phyloP scores from a whole-genome alignment of 2,329 filamentous ascomycete species.

The Fusarium compactum region DNA sequence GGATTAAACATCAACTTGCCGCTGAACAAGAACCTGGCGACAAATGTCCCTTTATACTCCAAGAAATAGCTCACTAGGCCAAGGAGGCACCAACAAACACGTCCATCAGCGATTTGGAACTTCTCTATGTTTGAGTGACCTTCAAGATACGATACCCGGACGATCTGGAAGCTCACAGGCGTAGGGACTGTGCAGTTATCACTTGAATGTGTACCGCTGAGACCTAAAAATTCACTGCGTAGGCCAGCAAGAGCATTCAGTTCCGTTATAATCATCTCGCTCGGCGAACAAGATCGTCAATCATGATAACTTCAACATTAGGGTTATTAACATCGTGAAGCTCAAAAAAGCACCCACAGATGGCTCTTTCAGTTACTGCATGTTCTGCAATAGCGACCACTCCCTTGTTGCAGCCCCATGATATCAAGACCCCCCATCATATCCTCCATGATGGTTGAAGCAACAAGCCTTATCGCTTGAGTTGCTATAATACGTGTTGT shows the following conservation, averaged over 20 bases:
- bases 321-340: fast-evolving
- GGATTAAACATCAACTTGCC: no score
- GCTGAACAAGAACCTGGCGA: slow-evolving; percentile 85
- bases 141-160: slow-evolving; percentile 96
- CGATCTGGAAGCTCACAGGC: slow-evolving; percentile 58
- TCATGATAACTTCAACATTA: background rate
- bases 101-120: slow-evolving; percentile 84
- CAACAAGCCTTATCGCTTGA: no score
- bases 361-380: fast-evolving
- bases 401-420: fast-evolving
- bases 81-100: slow-evolving; percentile 78
- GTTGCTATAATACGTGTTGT: no score
- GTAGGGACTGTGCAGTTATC: background rate
- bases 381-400: background rate
- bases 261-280: background rate
- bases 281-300: fast-evolving
- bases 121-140: slow-evolving; percentile 93
- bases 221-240: fast-evolving
- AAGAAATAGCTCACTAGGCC: slow-evolving; percentile 78
- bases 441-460: no score
- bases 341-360: background rate
- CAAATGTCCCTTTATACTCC: slow-evolving; percentile 81
- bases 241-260: background rate
- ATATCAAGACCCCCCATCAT: background rate
- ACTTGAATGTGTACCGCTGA: background rate